phyloP scores from a whole-genome alignment of 1,284 basidiomycete species.

The Phylloboletellus chloephorus region DNA sequence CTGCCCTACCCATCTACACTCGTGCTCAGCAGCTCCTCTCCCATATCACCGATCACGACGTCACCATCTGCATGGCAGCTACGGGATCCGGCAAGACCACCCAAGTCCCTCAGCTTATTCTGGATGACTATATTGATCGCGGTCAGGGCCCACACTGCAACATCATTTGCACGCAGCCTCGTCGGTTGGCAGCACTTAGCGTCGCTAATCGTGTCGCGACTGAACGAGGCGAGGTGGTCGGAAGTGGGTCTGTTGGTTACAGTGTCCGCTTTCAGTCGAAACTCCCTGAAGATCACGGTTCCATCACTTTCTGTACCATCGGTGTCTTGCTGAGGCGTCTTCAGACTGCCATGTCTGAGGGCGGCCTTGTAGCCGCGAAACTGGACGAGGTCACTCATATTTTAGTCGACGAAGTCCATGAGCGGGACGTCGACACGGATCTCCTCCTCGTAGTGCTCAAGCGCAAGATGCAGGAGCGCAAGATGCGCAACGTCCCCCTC shows the following conservation, averaged over 20 bases:
- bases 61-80: constrained; percentile 91
- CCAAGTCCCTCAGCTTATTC: constrained; percentile 88
- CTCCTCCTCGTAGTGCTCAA: constrained; percentile 89
- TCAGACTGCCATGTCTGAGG: constrained; percentile 67
- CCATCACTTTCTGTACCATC: constrained; percentile 91
- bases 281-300: constrained; percentile 77
- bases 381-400: constrained; percentile 89
- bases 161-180: constrained; percentile 90
- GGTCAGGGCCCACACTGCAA: constrained; percentile 85
- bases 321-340: constrained; percentile 88
- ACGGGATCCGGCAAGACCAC: constrained; percentile 97
- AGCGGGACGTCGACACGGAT: constrained; percentile 94
- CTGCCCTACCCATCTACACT: constrained; percentile 69
- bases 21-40: constrained; percentile 61
- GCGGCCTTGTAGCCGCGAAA: constrained; percentile 32
- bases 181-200: constrained; percentile 88
- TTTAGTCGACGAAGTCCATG: constrained; percentile 94
- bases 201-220: constrained; percentile 91
- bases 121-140: constrained; percentile 79
- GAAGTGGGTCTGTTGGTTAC: constrained; percentile 76
- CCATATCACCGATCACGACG: constrained; percentile 75
- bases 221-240: constrained; percentile 77
- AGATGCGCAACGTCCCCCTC: constrained; percentile 68
- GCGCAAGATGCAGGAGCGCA: constrained; percentile 75
- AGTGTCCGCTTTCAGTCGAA: constrained; percentile 90